phyloP scores from a whole-genome alignment of 176 grass and related monocot genomes.

The Saccharum spontaneum region DNA sequence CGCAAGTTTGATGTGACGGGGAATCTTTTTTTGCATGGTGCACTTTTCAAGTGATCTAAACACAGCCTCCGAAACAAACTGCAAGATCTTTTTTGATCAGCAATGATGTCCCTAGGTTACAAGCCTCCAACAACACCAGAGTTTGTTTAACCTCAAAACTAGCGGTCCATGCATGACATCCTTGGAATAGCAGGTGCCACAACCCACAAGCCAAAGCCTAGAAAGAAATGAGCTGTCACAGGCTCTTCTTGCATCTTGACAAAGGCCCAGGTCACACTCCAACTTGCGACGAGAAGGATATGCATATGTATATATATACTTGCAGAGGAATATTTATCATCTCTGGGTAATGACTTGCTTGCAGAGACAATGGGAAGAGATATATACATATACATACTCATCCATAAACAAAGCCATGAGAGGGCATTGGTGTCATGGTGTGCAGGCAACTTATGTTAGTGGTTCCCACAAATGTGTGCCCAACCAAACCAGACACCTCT shows the following conservation, averaged over 20 bases:
- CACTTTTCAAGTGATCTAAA: too few relatives aligned
- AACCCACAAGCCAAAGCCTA: constrained; percentile 9
- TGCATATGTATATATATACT: neutral
- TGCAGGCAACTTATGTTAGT: constrained; percentile 31
- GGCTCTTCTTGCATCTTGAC: constrained; percentile 27
- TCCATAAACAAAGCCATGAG: constrained; percentile 32
- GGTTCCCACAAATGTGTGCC: constrained; percentile 29
- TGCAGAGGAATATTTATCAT: constrained; percentile 11
- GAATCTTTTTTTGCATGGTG: too few relatives aligned
- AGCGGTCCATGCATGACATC: neutral
- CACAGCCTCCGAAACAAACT: constrained; percentile 13
- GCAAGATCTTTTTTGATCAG: neutral
- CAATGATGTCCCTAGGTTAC: neutral
- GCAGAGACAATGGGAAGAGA: constrained; percentile 3
- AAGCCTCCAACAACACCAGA: neutral
- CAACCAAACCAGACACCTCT: constrained; percentile 30
- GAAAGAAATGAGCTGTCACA: constrained; percentile 30
- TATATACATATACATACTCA: neutral
- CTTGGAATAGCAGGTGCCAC: constrained; percentile 35
- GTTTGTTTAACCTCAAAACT: constrained; percentile 23
- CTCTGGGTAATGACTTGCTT: neutral
- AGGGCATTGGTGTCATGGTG: constrained; percentile 12
- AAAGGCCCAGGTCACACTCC: constrained; percentile 36
- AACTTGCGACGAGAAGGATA: constrained; percentile 34
- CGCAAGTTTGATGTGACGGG: too few relatives aligned